Evolutionary conservation across 1,284 basidiomycete genomes (phyloP).

Genomic region (Rhizoctonia solani): DNA sequence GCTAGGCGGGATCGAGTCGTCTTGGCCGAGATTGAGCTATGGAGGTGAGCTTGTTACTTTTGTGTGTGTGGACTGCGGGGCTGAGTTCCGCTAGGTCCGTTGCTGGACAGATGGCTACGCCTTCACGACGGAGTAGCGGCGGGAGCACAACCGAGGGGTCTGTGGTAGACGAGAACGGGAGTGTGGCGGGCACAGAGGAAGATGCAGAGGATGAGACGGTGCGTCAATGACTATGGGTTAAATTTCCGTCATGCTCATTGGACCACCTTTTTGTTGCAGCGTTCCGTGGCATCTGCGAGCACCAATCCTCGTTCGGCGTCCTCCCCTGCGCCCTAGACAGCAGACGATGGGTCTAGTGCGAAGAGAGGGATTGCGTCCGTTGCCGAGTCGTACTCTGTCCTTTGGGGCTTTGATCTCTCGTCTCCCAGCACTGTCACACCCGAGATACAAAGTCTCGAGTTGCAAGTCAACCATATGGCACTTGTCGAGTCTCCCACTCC

Average conservation of each 20-base stretch:
- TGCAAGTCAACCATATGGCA: slow-evolving; percentile 7
- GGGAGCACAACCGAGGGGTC: slow-evolving; percentile 8
- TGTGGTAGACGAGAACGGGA: slow-evolving; percentile 29
- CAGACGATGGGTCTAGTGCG: slow-evolving; percentile 18
- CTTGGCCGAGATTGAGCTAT: slow-evolving; percentile 31
- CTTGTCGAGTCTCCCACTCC: neutral
- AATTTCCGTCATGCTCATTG: neutral
- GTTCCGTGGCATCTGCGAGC: neutral
- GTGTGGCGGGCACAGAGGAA: slow-evolving; percentile 16
- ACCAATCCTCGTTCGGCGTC: slow-evolving; percentile 3
- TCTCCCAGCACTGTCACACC: neutral
- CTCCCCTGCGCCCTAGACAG: slow-evolving; percentile 16
- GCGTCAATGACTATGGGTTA: slow-evolving; percentile 1
- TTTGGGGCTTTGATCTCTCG: slow-evolving; percentile 12
- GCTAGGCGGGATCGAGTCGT: slow-evolving; percentile 21
- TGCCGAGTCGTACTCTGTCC: slow-evolving; percentile 11
- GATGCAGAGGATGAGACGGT: neutral
- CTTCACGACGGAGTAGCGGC: slow-evolving; percentile 24
- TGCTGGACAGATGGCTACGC: slow-evolving; percentile 16
- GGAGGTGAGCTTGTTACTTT: slow-evolving; percentile 8
- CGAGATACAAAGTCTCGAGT: slow-evolving; percentile 29
- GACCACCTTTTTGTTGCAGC: neutral
- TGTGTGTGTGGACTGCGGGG: neutral
- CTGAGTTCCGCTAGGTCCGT: slow-evolving; percentile 8
- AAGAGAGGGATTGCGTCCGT: slow-evolving; percentile 5